phyloP scores from a whole-genome alignment of 192 early-diverging fungal genomes.

The Rhizophagus clarus region DNA sequence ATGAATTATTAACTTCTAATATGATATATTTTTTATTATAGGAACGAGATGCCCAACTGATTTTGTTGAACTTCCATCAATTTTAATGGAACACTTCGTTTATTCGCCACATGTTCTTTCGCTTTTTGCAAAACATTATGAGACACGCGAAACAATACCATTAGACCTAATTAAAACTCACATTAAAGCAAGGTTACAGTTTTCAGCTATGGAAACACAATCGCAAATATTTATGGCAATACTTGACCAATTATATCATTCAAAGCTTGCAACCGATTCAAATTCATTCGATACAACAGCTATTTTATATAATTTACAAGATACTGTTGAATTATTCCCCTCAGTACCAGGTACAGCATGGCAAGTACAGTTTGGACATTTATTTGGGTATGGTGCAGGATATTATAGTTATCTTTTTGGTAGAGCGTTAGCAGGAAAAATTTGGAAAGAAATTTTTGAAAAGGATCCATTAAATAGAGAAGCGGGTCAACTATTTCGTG shows the following conservation, averaged over 20 bases:
- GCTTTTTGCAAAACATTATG: constrained; percentile 75
- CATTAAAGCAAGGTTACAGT: constrained; percentile 53
- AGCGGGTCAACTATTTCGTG: constrained; percentile 67
- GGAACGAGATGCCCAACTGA: constrained; percentile 94
- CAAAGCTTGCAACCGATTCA: constrained; percentile 43
- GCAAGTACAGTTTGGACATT: constrained; percentile 91
- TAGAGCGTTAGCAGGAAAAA: constrained; percentile 73
- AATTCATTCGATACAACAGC: constrained; percentile 52
- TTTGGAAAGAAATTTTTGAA: constrained; percentile 77
- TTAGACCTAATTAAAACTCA: constrained; percentile 54
- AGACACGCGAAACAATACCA: constrained; percentile 66
- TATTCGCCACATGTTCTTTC: constrained; percentile 70
- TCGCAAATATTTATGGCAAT: constrained; percentile 90
- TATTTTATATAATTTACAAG: constrained; percentile 64
- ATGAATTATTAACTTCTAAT: neutral
- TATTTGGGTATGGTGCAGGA: constrained; percentile 88
- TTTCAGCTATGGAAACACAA: constrained; percentile 78
- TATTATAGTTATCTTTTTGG: constrained; percentile 97
- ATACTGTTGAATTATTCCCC: constrained; percentile 65
- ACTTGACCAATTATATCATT: constrained; percentile 91
- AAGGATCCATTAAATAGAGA: constrained; percentile 60
- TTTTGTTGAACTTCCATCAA: constrained; percentile 97
- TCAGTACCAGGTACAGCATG: constrained; percentile 75
- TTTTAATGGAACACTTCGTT: constrained; percentile 93
- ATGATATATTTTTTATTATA: neutral